phyloP scores from a whole-genome alignment of 306 rosid species.

The Dryas drummondii region DNA sequence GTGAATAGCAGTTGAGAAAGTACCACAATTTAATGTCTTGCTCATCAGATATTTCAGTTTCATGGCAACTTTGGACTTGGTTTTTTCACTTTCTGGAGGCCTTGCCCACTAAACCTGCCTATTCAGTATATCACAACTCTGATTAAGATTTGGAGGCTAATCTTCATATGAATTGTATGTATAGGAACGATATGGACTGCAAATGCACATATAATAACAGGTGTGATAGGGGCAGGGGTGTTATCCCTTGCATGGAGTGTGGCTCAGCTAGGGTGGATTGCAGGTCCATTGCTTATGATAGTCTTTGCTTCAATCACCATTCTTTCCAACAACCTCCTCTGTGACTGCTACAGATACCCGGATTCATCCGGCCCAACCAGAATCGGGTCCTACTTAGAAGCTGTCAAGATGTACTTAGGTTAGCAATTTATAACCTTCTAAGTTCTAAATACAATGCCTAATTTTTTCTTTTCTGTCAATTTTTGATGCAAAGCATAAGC shows the following conservation, averaged over 20 bases:
- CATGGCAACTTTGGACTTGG: not conserved
- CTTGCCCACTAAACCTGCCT: no score
- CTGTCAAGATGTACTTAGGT: constrained; percentile 49
- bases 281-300: constrained; percentile 47
- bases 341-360: constrained; percentile 53
- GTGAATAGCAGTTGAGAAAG: not conserved
- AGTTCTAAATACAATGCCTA: no score
- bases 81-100: no score
- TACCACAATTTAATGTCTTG: not conserved
- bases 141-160: not conserved
- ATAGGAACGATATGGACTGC: constrained; percentile 45
- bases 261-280: constrained; percentile 83
- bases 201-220: constrained; percentile 64
- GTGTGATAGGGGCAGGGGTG: constrained; percentile 84
- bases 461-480: not conserved
- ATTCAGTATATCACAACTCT: no score
- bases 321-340: constrained; percentile 45
- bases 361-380: constrained; percentile 42
- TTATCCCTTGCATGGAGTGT: constrained; percentile 72
- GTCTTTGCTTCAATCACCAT: constrained; percentile 48
- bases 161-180: not conserved
- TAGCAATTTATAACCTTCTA: not conserved
- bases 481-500: not conserved
- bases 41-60: not conserved
- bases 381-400: constrained; percentile 38